These are phyloP conservation scores for Lactuca sativa DNA, from an alignment of 129 eudicot genomes.

Conservation along the genomic window DNA sequence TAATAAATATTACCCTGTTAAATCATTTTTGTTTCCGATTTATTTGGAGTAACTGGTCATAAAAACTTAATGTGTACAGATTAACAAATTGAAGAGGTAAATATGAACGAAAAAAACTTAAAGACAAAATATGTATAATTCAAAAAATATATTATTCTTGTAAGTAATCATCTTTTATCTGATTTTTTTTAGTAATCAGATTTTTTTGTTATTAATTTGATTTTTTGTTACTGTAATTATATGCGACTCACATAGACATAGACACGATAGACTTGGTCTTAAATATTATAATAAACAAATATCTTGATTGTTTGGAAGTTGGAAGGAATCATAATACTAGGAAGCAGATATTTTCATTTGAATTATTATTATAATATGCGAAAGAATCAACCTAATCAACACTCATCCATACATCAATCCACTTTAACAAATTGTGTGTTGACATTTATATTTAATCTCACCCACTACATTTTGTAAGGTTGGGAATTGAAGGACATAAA, in stretches of 20 bases:
- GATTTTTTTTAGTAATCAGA: no score
- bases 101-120: no score
- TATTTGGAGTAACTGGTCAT: no score
- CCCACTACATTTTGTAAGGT: slow-evolving; percentile 40
- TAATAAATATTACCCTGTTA: no score
- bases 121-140: no score
- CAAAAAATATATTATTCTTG: no score
- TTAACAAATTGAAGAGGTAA: no score
- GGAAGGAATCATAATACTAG: slow-evolving; percentile 16
- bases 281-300: not conserved
- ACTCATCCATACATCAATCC: slow-evolving; percentile 31
- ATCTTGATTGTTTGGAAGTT: slow-evolving; percentile 21
- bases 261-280: not conserved
- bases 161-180: no score
- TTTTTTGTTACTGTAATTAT: not conserved
- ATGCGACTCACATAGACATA: not conserved
- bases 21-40: no score
- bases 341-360: slow-evolving; percentile 14
- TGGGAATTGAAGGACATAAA: slow-evolving; percentile 11
- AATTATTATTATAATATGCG: not conserved
- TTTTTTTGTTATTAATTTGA: no score
- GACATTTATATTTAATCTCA: slow-evolving; percentile 29
- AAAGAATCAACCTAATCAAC: slow-evolving; percentile 27
- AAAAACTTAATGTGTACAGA: no score
- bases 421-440: slow-evolving; percentile 29